phyloP scores from a whole-genome alignment of 179 eudicot species.

The Vitellaria paradoxa region DNA sequence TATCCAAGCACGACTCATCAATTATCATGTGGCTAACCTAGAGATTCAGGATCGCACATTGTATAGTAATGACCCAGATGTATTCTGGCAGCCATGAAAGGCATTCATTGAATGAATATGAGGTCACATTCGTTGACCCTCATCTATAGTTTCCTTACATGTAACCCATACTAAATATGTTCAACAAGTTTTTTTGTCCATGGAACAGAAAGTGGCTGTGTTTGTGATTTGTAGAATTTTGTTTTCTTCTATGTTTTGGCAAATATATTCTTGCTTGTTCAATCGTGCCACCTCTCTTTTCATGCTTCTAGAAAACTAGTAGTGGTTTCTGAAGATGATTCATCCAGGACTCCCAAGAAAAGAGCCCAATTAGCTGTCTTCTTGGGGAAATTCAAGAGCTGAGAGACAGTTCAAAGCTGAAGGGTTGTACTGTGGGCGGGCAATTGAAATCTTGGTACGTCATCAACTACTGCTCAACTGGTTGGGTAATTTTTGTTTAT shows the following conservation, averaged over 20 bases:
- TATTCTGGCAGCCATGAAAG: slow-evolving; percentile 71
- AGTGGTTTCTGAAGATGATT: not conserved
- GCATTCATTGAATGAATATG: not conserved
- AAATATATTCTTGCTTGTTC: not conserved
- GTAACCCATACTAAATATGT: not conserved
- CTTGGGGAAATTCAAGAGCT: not conserved
- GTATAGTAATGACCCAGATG: slow-evolving; percentile 67
- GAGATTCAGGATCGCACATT: slow-evolving; percentile 84
- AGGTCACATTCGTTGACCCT: not conserved
- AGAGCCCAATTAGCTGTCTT: not conserved
- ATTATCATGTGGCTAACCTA: slow-evolving; percentile 89
- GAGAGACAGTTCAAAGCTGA: not conserved
- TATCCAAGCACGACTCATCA: slow-evolving; percentile 66
- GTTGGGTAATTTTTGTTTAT: not conserved
- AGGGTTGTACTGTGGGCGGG: not conserved
- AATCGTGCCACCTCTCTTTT: not conserved
- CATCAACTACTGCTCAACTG: not conserved
- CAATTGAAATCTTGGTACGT: not conserved
- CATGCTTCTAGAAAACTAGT: not conserved
- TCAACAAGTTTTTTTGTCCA: not conserved
- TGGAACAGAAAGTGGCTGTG: not conserved
- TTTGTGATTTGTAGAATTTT: not conserved
- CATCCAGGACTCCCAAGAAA: not conserved
- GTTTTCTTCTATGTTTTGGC: not conserved
- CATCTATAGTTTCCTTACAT: slow-evolving; percentile 1